A percentile compares a stretch with the other conserved stretches of the same genome.
These are phyloP conservation scores for Venturia effusa DNA, from an alignment of 2,329 filamentous ascomycete species.

Conservation along the genomic window DNA sequence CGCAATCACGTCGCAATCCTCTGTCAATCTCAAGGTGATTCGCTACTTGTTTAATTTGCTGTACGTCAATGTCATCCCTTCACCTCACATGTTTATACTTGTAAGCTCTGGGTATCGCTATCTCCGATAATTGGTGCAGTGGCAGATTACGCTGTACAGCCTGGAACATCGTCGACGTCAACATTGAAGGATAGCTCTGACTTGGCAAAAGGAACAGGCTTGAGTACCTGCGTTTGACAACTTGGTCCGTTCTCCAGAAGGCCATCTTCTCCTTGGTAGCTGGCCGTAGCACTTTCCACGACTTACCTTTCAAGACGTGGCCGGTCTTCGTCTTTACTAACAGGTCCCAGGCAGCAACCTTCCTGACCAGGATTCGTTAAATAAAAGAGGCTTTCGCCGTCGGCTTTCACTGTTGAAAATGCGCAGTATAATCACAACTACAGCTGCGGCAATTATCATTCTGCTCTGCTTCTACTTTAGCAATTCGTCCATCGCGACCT, in stretches of 20 bases:
- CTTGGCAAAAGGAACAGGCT: background rate
- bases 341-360: background rate
- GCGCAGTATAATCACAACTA: background rate
- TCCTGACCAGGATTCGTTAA: background rate
- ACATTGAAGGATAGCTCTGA: background rate
- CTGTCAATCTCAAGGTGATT: no score
- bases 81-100: no score
- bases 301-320: no score
- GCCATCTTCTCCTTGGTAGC: background rate
- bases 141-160: background rate
- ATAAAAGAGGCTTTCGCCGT: background rate
- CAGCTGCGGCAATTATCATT: background rate
- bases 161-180: background rate
- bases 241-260: background rate
- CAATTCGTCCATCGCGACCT: conserved; percentile 1
- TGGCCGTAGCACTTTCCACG: no score
- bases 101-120: background rate
- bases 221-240: background rate
- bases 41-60: background rate
- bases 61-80: background rate
- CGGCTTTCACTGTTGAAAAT: conserved; percentile 2
- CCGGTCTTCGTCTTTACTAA: background rate
- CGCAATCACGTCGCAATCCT: no score
- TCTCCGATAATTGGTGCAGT: background rate
- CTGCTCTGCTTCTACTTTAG: conserved; percentile 3